Evolutionary conservation across 2,329 filamentous ascomycete genomes (phyloP).

Genomic region (Nothophoma quercina): DNA sequence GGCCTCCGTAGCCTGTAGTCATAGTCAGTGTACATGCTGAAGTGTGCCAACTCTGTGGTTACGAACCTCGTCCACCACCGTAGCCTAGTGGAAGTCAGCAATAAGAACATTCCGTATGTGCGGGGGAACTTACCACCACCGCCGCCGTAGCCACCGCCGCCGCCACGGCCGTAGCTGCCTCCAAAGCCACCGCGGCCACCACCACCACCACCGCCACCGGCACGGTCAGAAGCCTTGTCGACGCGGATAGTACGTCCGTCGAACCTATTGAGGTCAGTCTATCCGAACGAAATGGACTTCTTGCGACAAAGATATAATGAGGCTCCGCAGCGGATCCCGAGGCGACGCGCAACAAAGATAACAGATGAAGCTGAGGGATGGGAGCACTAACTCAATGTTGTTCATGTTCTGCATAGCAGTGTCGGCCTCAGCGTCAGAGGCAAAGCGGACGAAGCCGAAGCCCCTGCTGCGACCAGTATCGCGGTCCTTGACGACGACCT

Average conservation of each 20-base stretch:
- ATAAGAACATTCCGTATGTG: background rate
- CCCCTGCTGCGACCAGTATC: conserved; percentile 96
- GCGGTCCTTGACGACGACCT: conserved; percentile 98
- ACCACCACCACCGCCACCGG: conserved; percentile 59
- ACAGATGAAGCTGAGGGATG: background rate
- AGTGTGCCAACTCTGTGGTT: background rate
- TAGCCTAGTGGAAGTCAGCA: conserved; percentile 22
- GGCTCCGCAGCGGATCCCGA: background rate
- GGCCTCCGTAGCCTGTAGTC: conserved; percentile 32
- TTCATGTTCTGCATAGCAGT: conserved; percentile 82
- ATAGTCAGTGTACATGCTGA: conserved; percentile 10
- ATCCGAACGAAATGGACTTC: background rate
- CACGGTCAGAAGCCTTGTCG: conserved; percentile 87
- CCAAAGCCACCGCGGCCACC: conserved; percentile 48
- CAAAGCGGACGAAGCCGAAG: conserved; percentile 95
- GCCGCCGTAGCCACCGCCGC: conserved; percentile 37
- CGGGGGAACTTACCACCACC: conserved; percentile 34
- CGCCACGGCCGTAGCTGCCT: conserved; percentile 37
- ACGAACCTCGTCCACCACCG: conserved; percentile 31
- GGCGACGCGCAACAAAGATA: background rate
- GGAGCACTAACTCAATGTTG: conserved; percentile 78
- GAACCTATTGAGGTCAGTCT: conserved; percentile 66
- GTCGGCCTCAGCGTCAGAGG: conserved; percentile 77
- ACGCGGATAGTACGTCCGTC: conserved; percentile 94
- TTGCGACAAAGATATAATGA: background rate